These are phyloP conservation scores for Aureobasidium melanogenum DNA, from an alignment of 2,329 filamentous ascomycete genomes.

Conservation along the genomic window DNA sequence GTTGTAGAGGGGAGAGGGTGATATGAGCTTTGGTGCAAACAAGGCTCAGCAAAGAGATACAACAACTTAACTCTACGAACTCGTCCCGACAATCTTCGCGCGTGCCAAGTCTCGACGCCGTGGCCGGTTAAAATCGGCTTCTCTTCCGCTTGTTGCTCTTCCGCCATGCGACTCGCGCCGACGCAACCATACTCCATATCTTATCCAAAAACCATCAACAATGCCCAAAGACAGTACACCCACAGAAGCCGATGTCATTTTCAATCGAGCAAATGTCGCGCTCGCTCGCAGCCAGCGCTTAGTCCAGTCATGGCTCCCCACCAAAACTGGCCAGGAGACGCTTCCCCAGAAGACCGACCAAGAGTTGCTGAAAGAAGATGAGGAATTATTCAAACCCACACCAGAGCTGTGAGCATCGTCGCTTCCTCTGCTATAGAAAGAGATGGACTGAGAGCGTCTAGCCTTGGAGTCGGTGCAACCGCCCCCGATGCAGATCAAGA, in stretches of 20 bases:
- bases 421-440: constrained; percentile 2
- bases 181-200: not conserved
- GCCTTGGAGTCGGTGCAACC: constrained; percentile 31
- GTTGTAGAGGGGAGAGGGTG: not conserved
- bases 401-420: constrained; percentile 42
- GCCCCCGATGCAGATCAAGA: constrained; percentile 29
- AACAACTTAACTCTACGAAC: constrained; percentile 1
- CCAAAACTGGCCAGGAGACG: constrained; percentile 32
- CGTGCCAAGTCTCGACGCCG: constrained; percentile 4
- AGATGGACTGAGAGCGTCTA: constrained; percentile 16
- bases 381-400: constrained; percentile 44
- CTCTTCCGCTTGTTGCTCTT: not conserved
- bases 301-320: constrained; percentile 48
- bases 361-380: constrained; percentile 43
- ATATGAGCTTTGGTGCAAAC: not conserved
- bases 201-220: not conserved
- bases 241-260: constrained; percentile 42
- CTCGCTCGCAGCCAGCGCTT: constrained; percentile 46
- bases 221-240: constrained; percentile 2
- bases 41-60: constrained; percentile 4
- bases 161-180: not conserved
- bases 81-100: constrained; percentile 5
- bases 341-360: constrained; percentile 32
- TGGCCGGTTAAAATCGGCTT: not conserved
- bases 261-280: constrained; percentile 45